phyloP scores from a whole-genome alignment of 2,329 filamentous ascomycete species.

The Trichophyton simii region DNA sequence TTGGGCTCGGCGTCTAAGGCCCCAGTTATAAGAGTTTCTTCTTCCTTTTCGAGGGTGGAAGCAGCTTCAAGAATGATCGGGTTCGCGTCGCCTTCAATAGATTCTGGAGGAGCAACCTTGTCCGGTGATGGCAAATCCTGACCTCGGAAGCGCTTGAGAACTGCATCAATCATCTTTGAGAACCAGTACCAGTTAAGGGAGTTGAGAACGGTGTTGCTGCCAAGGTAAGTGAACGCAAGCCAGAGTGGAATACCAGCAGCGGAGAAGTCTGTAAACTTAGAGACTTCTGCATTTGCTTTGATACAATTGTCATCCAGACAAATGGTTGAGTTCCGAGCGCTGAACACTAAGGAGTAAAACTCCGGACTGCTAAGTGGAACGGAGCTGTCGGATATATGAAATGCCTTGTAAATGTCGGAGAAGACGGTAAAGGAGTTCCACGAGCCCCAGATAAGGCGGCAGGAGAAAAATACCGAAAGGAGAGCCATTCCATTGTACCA shows the following conservation, averaged over 20 bases:
- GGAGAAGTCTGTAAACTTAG: slow-evolving; percentile 34
- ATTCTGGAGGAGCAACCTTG: slow-evolving; percentile 15
- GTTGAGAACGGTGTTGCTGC: slow-evolving; percentile 49
- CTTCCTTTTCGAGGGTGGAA: slow-evolving; percentile 13
- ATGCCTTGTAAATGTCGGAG: slow-evolving; percentile 44
- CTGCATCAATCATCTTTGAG: slow-evolving; percentile 53
- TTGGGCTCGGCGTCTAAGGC: neutral
- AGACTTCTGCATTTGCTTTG: slow-evolving; percentile 34
- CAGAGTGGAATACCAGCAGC: slow-evolving; percentile 41
- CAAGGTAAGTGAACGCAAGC: slow-evolving; percentile 47
- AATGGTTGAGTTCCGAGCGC: slow-evolving; percentile 22
- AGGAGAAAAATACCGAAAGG: slow-evolving; percentile 47
- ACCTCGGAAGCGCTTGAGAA: slow-evolving; percentile 47
- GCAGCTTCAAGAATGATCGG: slow-evolving; percentile 25
- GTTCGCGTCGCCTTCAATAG: slow-evolving; percentile 20
- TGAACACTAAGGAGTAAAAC: slow-evolving; percentile 24
- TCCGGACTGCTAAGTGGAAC: slow-evolving; percentile 17
- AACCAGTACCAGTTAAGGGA: slow-evolving; percentile 55
- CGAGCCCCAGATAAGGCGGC: slow-evolving; percentile 51
- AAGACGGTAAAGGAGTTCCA: slow-evolving; percentile 48
- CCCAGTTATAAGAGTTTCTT: slow-evolving; percentile 12
- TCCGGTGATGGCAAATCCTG: slow-evolving; percentile 18
- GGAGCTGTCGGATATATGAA: slow-evolving; percentile 33
- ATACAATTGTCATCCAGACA: slow-evolving; percentile 30
- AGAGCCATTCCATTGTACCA: slow-evolving; percentile 52